Evolutionary conservation across 345 rosid species (phyloP), one percentile per base, ranked within the genome.

Genomic region (Alliaria petiolata): DNA sequence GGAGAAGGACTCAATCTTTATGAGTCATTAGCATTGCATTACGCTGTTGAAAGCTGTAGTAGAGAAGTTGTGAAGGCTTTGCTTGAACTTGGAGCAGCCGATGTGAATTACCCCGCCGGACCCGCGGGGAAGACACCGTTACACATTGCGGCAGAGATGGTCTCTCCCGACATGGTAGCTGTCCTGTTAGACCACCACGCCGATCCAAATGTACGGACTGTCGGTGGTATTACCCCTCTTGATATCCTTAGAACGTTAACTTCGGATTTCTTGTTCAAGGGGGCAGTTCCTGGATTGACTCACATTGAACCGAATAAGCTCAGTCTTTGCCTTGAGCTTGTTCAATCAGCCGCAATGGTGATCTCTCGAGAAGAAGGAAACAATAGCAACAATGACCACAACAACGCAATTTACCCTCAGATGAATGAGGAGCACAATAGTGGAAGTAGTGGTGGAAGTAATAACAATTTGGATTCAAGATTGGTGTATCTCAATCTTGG

Each of bases 1-100:
- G 98, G 98, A 8, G 99, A 95, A 82, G 99, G 99, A n/a, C 88
- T 95, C 2, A 95, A 92, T 79, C 85, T 95, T 20, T 95, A 92
- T 60, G 97, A 95, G 64, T 90, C 98, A 31, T 70, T 95, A 71
- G 99, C 99, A 20, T 73, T 92, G 26, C 99, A 95, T 75, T 92
- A 95, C 65, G 97, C 99, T 0, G 99, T 92, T 2, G 99, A 95
- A 76, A 92, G 83, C 67, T 95, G 99, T 72, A 95, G 95, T 80
- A 81, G 99, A 55, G 99, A 95, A 79, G 99, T 95, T 5, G 99
- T 92, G 0, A 95, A 95, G 82, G 96, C 97, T 31, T 84, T 95
- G 86, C 89, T 95, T 5, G 99, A 95, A 74, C 91, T 95, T 0
- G 99, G 99, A 8, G 99, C 99, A 3, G 98, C 98, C 0, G 93